These are phyloP conservation scores for Botryotinia narcissicola DNA, from an alignment of 2,329 filamentous ascomycete genomes.

Conservation along the genomic window DNA sequence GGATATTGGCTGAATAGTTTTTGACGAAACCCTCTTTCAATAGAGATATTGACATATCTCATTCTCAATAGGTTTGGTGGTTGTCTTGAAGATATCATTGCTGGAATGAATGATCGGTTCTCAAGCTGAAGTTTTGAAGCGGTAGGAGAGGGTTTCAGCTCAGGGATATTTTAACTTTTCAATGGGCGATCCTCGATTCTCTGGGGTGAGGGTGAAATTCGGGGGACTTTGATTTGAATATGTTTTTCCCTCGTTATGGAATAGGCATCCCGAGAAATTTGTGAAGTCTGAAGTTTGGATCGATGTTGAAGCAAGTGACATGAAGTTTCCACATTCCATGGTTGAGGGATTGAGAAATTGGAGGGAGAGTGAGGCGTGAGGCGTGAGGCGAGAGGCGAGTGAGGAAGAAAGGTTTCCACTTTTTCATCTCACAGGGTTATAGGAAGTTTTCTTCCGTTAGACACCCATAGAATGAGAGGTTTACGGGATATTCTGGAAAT, in stretches of 20 bases:
- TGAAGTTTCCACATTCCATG: constrained; percentile 6
- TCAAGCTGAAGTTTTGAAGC: constrained; percentile 5
- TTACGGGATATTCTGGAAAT: neutral
- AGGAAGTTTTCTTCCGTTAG: neutral
- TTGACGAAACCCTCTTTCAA: neutral
- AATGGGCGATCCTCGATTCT: neutral
- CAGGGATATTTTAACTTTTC: neutral
- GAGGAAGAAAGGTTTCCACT: neutral
- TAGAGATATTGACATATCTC: neutral
- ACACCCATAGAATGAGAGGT: neutral
- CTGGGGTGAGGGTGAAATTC: neutral
- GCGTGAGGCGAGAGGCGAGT: neutral
- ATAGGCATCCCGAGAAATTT: neutral
- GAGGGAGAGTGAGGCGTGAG: neutral
- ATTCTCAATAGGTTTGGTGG: neutral
- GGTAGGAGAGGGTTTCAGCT: constrained; percentile 9
- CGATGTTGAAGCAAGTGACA: neutral
- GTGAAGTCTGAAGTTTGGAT: neutral
- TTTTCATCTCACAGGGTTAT: neutral
- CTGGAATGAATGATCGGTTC: neutral
- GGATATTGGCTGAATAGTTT: neutral
- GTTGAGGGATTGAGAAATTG: neutral
- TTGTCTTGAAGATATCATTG: neutral
- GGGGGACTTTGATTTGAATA: neutral
- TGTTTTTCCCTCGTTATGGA: neutral